A percentile compares a stretch with the other conserved stretches of the same genome.
These are phyloP conservation scores for Cladosporium colombiae DNA, from an alignment of 2,329 filamentous ascomycete species.

Conservation along the genomic window DNA sequence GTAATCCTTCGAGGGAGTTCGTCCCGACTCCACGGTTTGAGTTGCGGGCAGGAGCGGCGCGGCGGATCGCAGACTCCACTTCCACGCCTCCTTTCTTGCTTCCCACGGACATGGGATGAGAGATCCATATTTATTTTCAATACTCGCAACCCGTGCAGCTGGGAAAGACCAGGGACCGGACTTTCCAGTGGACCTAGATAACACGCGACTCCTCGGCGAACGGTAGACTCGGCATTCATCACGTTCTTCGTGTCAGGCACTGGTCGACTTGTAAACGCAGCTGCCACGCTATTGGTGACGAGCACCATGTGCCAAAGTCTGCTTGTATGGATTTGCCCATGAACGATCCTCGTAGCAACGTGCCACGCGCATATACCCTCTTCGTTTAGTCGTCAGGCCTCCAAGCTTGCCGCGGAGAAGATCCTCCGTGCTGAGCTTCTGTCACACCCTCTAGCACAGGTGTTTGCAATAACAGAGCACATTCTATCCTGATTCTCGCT, in stretches of 20 bases:
- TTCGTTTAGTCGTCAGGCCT: neutral
- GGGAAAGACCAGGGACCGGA: neutral
- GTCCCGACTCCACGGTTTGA: neutral
- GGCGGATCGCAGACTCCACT: neutral
- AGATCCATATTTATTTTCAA: neutral
- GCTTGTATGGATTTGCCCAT: neutral
- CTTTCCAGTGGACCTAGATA: neutral
- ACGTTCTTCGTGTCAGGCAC: neutral
- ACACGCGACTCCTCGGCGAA: neutral
- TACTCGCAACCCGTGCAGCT: neutral
- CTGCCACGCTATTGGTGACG: neutral
- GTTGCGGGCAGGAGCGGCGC: neutral
- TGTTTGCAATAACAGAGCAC: neutral
- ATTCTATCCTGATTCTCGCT: neutral
- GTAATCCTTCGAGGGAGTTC: neutral
- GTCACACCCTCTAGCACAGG: neutral
- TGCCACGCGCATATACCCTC: neutral
- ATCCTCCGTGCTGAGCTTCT: neutral
- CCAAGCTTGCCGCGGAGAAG: neutral
- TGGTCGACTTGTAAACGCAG: neutral
- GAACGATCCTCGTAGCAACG: neutral
- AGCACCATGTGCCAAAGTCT: neutral
- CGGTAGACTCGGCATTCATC: neutral
- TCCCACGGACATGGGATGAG: neutral
- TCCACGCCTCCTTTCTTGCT: neutral